These are phyloP conservation scores for Termitomyces sp. DNA, from an alignment of 768 basidiomycete species.

Conservation along the genomic window DNA sequence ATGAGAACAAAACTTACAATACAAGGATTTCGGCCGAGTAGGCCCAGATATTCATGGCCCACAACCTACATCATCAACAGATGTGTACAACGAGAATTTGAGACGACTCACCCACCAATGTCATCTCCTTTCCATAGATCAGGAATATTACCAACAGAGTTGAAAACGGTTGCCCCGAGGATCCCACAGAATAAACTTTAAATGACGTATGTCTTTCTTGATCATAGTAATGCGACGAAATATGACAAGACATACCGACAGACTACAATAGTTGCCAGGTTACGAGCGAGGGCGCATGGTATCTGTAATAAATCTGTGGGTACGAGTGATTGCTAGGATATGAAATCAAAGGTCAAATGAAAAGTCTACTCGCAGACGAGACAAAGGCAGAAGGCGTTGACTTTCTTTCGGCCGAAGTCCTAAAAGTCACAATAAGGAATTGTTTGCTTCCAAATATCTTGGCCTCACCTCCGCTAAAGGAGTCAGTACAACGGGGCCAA, in stretches of 20 bases:
- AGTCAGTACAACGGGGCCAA: constrained; percentile 17
- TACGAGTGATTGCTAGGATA: constrained; percentile 10
- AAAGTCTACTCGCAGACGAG: constrained; percentile 14
- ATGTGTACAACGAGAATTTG: neutral
- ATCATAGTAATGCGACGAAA: neutral
- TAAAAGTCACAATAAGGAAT: neutral
- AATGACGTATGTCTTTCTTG: neutral
- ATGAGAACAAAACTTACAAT: constrained; percentile 3
- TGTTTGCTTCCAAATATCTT: neutral
- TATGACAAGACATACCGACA: constrained; percentile 10
- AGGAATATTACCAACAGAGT: constrained; percentile 16
- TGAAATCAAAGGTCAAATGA: neutral
- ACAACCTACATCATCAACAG: constrained; percentile 6
- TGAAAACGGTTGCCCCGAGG: constrained; percentile 13
- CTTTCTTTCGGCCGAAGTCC: constrained; percentile 18
- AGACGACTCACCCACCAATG: constrained; percentile 4
- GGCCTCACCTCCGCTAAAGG: constrained; percentile 14
- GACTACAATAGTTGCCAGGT: constrained; percentile 11
- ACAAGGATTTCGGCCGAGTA: constrained; percentile 15
- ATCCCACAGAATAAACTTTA: constrained; percentile 15
- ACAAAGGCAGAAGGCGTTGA: constrained; percentile 11
- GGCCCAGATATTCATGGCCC: constrained; percentile 20
- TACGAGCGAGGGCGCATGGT: constrained; percentile 16
- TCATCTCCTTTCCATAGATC: constrained; percentile 17
- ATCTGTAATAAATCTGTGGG: constrained; percentile 16